phyloP scores from a whole-genome alignment of 768 basidiomycete genomes.

The Suillus fuscotomentosus region DNA sequence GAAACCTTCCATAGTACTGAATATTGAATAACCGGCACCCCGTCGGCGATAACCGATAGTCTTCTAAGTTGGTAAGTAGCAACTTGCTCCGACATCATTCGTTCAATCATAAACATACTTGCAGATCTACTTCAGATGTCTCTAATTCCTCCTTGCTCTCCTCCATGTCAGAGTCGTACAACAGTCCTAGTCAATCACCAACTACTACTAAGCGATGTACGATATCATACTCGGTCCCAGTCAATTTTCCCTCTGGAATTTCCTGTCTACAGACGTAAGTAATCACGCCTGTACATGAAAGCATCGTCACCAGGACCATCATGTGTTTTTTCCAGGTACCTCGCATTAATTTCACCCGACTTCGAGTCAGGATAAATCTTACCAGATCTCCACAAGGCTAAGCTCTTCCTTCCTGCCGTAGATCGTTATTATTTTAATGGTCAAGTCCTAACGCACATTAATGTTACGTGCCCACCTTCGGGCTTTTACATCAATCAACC shows the following conservation, averaged over 20 bases:
- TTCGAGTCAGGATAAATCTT: slow-evolving; percentile 1
- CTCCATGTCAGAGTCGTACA: background rate
- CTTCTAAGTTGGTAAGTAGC: slow-evolving; percentile 1
- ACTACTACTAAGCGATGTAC: too few relatives aligned
- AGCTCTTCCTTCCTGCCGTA: slow-evolving; percentile 2
- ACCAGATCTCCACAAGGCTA: background rate
- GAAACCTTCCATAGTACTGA: background rate
- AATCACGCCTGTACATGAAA: background rate
- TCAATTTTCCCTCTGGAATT: background rate
- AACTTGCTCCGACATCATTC: slow-evolving; percentile 1
- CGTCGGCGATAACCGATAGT: slow-evolving; percentile 4
- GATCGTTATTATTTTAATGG: slow-evolving; percentile 3
- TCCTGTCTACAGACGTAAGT: background rate
- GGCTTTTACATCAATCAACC: slow-evolving; percentile 5
- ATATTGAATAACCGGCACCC: background rate
- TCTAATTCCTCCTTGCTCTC: background rate
- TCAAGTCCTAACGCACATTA: background rate
- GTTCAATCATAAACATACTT: background rate
- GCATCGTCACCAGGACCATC: background rate
- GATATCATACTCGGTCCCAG: background rate
- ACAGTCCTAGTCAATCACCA: too few relatives aligned
- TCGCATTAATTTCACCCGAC: slow-evolving; percentile 2
- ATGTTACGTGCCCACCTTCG: slow-evolving; percentile 5
- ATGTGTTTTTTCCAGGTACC: slow-evolving; percentile 1
- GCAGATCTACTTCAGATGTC: background rate